These are phyloP conservation scores for Cercophora sp. DNA, from an alignment of 495 filamentous ascomycete species.

Conservation along the genomic window DNA sequence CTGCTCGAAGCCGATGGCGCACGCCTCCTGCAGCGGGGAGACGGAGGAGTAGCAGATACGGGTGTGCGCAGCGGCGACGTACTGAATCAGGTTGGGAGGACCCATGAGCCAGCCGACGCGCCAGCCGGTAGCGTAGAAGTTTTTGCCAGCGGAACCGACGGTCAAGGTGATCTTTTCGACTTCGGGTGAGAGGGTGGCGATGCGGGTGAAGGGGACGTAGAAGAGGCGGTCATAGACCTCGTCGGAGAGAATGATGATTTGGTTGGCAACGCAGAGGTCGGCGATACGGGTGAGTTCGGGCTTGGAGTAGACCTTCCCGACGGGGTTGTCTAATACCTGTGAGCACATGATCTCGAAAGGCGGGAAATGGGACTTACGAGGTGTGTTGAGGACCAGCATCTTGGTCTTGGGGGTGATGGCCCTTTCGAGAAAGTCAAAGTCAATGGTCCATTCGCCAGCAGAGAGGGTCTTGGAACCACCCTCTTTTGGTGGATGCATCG, in stretches of 20 bases:
- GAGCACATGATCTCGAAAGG: constrained; percentile 31
- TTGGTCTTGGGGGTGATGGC: constrained; percentile 83
- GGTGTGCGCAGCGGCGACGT: constrained; percentile 88
- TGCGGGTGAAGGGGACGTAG: constrained; percentile 90
- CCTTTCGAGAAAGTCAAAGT: constrained; percentile 76
- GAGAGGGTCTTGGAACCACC: constrained; percentile 75
- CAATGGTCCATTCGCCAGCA: constrained; percentile 81
- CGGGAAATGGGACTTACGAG: constrained; percentile 44
- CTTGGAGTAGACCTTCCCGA: constrained; percentile 88
- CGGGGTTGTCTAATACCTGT: constrained; percentile 69
- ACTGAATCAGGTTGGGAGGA: constrained; percentile 81
- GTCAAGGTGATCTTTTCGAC: constrained; percentile 84
- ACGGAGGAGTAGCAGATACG: constrained; percentile 94
- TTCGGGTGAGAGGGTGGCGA: constrained; percentile 83
- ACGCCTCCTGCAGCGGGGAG: constrained; percentile 89
- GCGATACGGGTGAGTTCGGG: constrained; percentile 83
- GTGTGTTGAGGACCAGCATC: constrained; percentile 87
- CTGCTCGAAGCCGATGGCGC: constrained; percentile 91
- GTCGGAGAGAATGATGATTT: constrained; percentile 93
- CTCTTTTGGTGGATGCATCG: constrained; percentile 83
- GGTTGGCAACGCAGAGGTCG: constrained; percentile 84
- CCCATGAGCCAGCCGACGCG: constrained; percentile 90
- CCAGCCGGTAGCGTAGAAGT: constrained; percentile 98
- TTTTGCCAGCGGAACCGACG: constrained; percentile 93
- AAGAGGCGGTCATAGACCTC: constrained; percentile 95